Percentiles rank a stretch among this genome's conserved stretches.
Evolutionary conservation across 2,329 filamentous ascomycete genomes (phyloP).

Genomic region (Fusarium sp.): DNA sequence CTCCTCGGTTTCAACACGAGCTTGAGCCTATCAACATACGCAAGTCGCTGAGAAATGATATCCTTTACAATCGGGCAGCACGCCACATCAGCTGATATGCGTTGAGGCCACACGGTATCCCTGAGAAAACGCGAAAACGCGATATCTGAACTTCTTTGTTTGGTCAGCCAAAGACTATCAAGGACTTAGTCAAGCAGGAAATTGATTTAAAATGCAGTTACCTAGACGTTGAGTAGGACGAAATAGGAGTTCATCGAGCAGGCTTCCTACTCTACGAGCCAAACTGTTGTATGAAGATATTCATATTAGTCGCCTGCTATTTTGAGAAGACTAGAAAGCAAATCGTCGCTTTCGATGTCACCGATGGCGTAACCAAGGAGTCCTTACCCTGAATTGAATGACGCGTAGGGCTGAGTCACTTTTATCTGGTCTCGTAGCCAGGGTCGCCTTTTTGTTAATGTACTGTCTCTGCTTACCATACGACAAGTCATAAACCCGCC

Average conservation of each 20-base stretch:
- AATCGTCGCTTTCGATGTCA: not conserved
- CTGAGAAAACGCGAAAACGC: conserved; percentile 26
- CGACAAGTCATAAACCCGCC: not conserved
- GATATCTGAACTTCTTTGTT: not conserved
- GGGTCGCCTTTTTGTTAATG: not conserved
- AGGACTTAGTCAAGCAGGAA: not conserved
- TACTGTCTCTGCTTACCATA: not conserved
- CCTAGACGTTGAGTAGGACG: not conserved
- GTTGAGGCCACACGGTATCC: not conserved
- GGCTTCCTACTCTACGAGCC: not conserved
- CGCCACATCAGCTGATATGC: conserved; percentile 23
- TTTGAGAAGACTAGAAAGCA: not conserved
- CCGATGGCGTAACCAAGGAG: not conserved
- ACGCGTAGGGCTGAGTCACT: conserved; percentile 22
- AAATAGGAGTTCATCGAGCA: not conserved
- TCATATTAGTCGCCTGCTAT: not conserved
- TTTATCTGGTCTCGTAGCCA: not conserved
- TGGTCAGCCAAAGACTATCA: not conserved
- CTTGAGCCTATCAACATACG: not conserved
- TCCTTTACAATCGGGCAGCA: not conserved
- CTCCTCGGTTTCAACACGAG: not conserved
- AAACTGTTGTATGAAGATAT: not conserved
- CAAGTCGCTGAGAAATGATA: not conserved
- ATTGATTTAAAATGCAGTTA: not conserved
- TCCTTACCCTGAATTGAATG: not conserved